Percentiles rank a stretch among this genome's conserved stretches.
These are phyloP conservation scores for Phytophthora idaei DNA, from an alignment of 352 stramenopile genomes.

Conservation along the genomic window DNA sequence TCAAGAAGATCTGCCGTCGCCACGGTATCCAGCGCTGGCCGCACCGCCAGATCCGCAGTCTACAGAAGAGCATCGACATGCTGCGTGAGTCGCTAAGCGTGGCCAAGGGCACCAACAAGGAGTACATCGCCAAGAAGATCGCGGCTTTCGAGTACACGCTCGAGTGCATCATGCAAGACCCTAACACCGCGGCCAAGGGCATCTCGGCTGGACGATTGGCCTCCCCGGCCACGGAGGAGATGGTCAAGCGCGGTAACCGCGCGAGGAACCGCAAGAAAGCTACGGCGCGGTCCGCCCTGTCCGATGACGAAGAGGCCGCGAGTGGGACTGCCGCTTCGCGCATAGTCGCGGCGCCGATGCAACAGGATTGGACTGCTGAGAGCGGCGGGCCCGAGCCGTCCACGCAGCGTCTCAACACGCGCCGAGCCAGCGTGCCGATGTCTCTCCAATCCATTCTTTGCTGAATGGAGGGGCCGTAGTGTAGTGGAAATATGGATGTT, in stretches of 20 bases:
- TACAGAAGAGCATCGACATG: conserved; percentile 88
- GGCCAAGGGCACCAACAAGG: conserved; percentile 76
- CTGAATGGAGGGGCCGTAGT: conserved; percentile 26
- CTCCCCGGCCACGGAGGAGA: conserved; percentile 61
- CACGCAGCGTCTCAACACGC: conserved; percentile 43
- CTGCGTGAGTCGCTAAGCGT: conserved; percentile 71
- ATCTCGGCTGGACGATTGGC: conserved; percentile 69
- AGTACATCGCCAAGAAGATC: conserved; percentile 87
- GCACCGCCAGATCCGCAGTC: conserved; percentile 79
- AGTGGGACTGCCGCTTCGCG: conserved; percentile 26
- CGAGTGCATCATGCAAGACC: conserved; percentile 83
- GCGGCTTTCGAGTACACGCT: conserved; percentile 81
- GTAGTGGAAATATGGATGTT: conserved; percentile 22
- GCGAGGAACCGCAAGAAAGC: conserved; percentile 51
- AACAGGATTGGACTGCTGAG: conserved; percentile 25
- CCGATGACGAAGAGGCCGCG: conserved; percentile 54
- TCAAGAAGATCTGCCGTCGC: conserved; percentile 87
- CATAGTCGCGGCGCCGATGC: background rate
- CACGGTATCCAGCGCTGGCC: conserved; percentile 86
- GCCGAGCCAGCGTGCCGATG: conserved; percentile 52
- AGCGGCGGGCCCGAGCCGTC: conserved; percentile 4
- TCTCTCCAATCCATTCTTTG: conserved; percentile 80
- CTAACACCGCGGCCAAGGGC: conserved; percentile 75
- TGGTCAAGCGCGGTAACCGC: conserved; percentile 60
- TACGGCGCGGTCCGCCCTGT: conserved; percentile 32